phyloP scores from a whole-genome alignment of 495 filamentous ascomycete genomes.

The Cryomyces minteri region DNA sequence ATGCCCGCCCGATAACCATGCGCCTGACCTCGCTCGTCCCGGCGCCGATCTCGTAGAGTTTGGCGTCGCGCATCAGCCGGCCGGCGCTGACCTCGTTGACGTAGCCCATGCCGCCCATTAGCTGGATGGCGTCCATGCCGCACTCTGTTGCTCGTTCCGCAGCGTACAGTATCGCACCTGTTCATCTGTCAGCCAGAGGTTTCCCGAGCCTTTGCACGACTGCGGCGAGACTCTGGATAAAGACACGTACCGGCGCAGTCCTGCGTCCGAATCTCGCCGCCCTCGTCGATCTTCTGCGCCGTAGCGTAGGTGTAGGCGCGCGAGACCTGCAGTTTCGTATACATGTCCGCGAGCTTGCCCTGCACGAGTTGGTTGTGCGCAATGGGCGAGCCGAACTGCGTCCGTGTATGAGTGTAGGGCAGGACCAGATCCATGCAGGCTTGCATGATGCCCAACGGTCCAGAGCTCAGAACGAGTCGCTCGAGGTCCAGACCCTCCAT shows the following conservation, averaged over 20 bases:
- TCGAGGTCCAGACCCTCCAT: constrained; percentile 97
- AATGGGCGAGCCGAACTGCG: constrained; percentile 77
- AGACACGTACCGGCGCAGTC: constrained; percentile 58
- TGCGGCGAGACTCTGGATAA: too few relatives aligned
- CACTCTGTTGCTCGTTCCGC: constrained; percentile 85
- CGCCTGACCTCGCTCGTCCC: constrained; percentile 86
- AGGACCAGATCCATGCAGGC: constrained; percentile 71
- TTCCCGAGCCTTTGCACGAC: too few relatives aligned
- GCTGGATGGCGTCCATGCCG: constrained; percentile 78
- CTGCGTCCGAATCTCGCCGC: constrained; percentile 46
- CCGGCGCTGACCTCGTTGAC: constrained; percentile 88
- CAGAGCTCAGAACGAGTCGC: constrained; percentile 78
- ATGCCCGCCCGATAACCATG: constrained; percentile 88
- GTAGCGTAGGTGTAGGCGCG: constrained; percentile 39
- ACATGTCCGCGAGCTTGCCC: constrained; percentile 91
- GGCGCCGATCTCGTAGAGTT: constrained; percentile 93
- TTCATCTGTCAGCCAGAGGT: too few relatives aligned
- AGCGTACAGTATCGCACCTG: constrained; percentile 65
- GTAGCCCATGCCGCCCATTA: constrained; percentile 91
- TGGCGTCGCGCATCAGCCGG: constrained; percentile 67
- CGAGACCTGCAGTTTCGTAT: constrained; percentile 74
- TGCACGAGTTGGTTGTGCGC: constrained; percentile 89
- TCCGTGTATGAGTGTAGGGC: constrained; percentile 76
- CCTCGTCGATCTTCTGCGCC: constrained; percentile 24
- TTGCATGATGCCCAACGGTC: constrained; percentile 90